These are phyloP conservation scores for Didymella exigua DNA, from an alignment of 2,329 filamentous ascomycete genomes.

Conservation along the genomic window DNA sequence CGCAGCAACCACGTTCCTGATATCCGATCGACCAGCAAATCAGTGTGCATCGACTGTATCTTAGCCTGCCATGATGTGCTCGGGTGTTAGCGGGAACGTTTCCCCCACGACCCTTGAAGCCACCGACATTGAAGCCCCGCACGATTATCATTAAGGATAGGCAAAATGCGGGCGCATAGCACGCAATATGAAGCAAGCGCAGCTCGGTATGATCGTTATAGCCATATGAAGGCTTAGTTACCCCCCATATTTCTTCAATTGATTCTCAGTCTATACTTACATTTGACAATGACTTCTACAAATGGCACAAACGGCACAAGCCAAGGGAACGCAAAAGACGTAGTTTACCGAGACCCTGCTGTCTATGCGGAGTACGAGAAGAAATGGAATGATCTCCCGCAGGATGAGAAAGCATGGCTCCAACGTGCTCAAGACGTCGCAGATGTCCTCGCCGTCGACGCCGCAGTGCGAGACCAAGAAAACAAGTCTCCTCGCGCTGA, in stretches of 20 bases:
- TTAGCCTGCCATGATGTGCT: not conserved
- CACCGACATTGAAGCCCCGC: not conserved
- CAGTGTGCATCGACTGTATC: constrained; percentile 1
- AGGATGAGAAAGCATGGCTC: constrained; percentile 54
- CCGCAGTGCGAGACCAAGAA: constrained; percentile 55
- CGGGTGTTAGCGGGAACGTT: not conserved
- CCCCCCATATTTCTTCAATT: not conserved
- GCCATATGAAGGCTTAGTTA: not conserved
- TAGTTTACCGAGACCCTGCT: constrained; percentile 42
- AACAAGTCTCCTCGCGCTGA: constrained; percentile 60
- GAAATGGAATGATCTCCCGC: constrained; percentile 48
- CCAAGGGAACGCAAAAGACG: constrained; percentile 20
- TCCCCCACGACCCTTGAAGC: not conserved
- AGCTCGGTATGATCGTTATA: not conserved
- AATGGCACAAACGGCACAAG: constrained; percentile 19
- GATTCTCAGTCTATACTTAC: too few species aligned
- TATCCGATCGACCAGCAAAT: constrained; percentile 5
- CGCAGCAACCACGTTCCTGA: not conserved
- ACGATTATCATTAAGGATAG: not conserved
- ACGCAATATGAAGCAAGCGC: constrained; percentile 16
- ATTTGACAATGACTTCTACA: constrained; percentile 12
- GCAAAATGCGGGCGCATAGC: constrained; percentile 8
- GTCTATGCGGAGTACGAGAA: constrained; percentile 51
- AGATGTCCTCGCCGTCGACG: constrained; percentile 57
- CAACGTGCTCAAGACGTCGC: constrained; percentile 57